Evolutionary conservation across 2,329 filamentous ascomycete species (phyloP), one percentile per base, ranked within the genome.

Genomic region (Pleomassaria siparia): DNA sequence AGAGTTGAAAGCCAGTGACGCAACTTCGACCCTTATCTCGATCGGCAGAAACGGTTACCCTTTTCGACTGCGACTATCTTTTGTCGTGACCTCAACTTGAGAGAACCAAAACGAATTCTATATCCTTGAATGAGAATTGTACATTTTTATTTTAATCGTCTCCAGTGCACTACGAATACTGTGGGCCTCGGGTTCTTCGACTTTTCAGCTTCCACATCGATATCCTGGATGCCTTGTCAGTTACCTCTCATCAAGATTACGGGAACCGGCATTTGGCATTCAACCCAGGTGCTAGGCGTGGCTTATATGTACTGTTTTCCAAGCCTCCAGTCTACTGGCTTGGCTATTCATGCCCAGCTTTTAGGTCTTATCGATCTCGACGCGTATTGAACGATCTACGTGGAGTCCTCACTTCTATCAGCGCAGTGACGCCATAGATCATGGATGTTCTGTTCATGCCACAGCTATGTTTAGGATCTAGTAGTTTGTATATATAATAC

Each of bases 401-500:
- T 36, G 40, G 43, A 48, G 30, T 35, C n/a, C 33, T 46, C 53
- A 46, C 46, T 44, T 37, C 41, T 24, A 33, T 37, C 47, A 52
- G 56, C 49, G 46, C 49, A 46, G 53, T 67, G 64, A 67, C 61
- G 60, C 59, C 64, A 68, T 64, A 55, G 47, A 53, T 55, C 58
- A 58, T 63, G 37, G 40, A 16, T 16, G 22, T 11, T 40, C 5
- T 18, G 6, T 21, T 16, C 28, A 20, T 12, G 24, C n/a, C 2
- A 40, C 15, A 18, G 15, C 37, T 40, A 13, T 12, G 8, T 40
- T 10, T 8, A 40, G 24, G 25, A n/a, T n/a, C n/a, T n/a, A n/a
- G n/a, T n/a, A n/a, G n/a, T n/a, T n/a, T n/a, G n/a, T n/a, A n/a
- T n/a, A n/a, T n/a, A n/a, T n/a, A n/a, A n/a, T n/a, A n/a, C n/a